These are phyloP conservation scores for Cairneyella variabilis DNA, from an alignment of 495 filamentous ascomycete genomes.

Conservation along the genomic window DNA sequence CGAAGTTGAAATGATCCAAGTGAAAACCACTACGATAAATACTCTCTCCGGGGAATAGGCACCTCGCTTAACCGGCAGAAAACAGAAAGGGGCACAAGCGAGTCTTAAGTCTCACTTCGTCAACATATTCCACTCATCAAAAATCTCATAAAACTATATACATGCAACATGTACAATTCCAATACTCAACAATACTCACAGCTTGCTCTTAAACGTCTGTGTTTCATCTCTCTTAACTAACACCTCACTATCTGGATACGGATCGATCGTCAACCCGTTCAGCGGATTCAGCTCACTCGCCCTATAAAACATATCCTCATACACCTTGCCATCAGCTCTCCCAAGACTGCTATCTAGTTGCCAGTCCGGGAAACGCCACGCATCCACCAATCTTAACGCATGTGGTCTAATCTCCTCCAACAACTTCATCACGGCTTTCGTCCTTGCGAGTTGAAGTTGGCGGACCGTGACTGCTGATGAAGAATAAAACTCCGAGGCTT, in stretches of 20 bases:
- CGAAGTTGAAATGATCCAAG: too few species aligned
- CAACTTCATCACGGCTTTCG: conserved; percentile 57
- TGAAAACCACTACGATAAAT: too few species aligned
- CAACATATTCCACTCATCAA: too few species aligned
- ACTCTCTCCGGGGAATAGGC: too few species aligned
- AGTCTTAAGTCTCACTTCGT: too few species aligned
- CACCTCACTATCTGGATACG: conserved; percentile 58
- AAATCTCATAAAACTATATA: too few species aligned
- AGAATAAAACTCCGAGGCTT: conserved; percentile 64
- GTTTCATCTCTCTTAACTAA: conserved; percentile 52
- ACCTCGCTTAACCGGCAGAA: too few species aligned
- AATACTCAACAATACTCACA: conserved; percentile 34
- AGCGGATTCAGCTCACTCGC: conserved; percentile 65
- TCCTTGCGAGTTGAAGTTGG: conserved; percentile 58
- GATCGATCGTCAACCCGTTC: conserved; percentile 62
- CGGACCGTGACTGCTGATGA: conserved; percentile 58
- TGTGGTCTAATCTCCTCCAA: conserved; percentile 65
- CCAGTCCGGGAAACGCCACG: conserved; percentile 69
- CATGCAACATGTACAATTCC: too few species aligned
- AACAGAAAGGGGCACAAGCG: too few species aligned
- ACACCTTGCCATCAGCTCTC: conserved; percentile 62
- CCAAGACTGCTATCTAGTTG: conserved; percentile 63
- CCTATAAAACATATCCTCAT: conserved; percentile 64
- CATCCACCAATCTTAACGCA: conserved; percentile 61
- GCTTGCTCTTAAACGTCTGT: conserved; percentile 38